Conservation (phyloP, 257 asterid species). For the Rubia yunnanensis region DNA sequence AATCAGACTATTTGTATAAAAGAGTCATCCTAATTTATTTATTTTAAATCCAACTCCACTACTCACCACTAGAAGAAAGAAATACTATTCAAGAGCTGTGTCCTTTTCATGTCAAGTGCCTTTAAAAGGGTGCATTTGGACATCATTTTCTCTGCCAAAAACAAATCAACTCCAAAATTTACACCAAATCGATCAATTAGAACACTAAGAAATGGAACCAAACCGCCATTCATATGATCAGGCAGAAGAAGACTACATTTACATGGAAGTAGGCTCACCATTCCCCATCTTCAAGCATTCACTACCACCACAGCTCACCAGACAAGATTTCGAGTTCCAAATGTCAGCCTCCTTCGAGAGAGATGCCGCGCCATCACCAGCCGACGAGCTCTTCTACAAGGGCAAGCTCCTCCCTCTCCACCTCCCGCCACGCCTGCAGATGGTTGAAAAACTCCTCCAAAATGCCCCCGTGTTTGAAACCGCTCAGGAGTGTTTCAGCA, state of each 20-base stretch:
- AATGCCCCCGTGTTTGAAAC: constrained; percentile 19
- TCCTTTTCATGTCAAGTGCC: constrained; percentile 9
- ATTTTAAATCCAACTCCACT: background rate
- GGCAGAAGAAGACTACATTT: constrained; percentile 57
- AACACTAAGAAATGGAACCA: constrained; percentile 27
- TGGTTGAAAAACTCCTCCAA: constrained; percentile 62
- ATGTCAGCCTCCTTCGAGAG: constrained; percentile 52
- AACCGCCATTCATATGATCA: constrained; percentile 25
- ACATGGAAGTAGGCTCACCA: constrained; percentile 55
- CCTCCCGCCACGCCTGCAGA: constrained; percentile 72
- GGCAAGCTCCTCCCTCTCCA: constrained; percentile 95
- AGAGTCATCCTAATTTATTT: background rate
- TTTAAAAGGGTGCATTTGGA: constrained; percentile 9
- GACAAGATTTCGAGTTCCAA: constrained; percentile 73
- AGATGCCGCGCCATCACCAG: constrained; percentile 59
- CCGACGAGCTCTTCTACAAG: constrained; percentile 85
- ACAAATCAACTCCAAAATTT: constrained; percentile 8
- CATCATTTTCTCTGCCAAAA: constrained; percentile 11
- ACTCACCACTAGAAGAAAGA: constrained; percentile 5
- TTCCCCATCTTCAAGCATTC: constrained; percentile 25
- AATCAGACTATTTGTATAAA: too few relatives aligned
- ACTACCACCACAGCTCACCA: constrained; percentile 18
- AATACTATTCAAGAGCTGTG: constrained; percentile 1
- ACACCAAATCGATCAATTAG: constrained; percentile 5
- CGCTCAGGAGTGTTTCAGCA: constrained; percentile 28